Percentiles rank a stretch among this genome's conserved stretches.
These are phyloP conservation scores for Excoecaria cochinchinensis DNA, from an alignment of 345 rosid species.

Conservation along the genomic window DNA sequence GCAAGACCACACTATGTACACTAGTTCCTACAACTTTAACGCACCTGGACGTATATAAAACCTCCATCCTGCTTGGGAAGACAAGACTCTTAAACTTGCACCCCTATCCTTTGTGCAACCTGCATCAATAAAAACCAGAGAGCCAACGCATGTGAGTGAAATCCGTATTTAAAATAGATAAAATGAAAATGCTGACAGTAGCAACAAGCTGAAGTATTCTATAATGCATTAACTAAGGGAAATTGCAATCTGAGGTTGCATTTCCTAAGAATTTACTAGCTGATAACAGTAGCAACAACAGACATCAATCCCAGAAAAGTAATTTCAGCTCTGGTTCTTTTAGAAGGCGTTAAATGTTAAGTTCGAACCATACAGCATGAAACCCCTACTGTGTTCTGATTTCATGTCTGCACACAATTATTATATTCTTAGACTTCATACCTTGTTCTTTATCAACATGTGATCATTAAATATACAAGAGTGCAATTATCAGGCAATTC, in stretches of 20 bases:
- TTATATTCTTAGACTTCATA: neutral
- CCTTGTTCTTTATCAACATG: neutral
- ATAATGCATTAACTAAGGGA: neutral
- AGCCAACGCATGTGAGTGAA: no score
- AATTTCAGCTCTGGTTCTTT: neutral
- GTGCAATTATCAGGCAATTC: no score
- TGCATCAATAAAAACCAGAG: slow-evolving; percentile 23
- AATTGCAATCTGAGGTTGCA: neutral
- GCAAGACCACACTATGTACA: neutral
- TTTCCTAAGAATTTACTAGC: neutral
- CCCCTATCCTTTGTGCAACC: slow-evolving; percentile 84
- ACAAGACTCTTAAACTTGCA: slow-evolving; percentile 42
- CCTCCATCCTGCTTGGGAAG: neutral
- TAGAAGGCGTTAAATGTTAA: neutral
- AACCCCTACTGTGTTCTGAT: neutral
- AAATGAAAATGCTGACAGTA: neutral
- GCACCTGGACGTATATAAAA: slow-evolving; percentile 21
- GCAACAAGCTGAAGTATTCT: neutral
- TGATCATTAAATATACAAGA: neutral
- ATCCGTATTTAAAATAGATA: neutral
- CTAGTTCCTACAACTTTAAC: neutral
- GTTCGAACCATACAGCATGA: neutral
- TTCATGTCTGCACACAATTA: neutral
- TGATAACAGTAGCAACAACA: neutral
- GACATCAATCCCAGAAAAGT: neutral